Percentiles rank a stretch among this genome's conserved stretches.
Conservation (phyloP, 345 rosid genomes). For the Moricandia moricandioides region DNA sequence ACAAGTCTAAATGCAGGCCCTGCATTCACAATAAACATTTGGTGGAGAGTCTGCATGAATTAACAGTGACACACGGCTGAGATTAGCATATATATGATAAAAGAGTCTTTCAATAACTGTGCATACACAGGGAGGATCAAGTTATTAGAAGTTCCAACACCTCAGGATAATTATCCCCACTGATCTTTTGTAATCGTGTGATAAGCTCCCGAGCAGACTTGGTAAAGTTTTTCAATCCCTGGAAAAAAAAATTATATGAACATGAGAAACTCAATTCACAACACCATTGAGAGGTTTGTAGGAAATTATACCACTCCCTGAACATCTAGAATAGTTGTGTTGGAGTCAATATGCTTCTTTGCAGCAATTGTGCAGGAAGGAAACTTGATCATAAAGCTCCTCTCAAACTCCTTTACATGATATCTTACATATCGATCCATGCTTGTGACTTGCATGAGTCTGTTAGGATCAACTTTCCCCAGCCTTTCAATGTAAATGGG, state of each 20-base stretch:
- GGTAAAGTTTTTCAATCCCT: conserved; percentile 95
- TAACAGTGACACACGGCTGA: conserved; percentile 11
- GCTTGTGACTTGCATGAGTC: conserved; percentile 88
- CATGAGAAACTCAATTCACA: conserved; percentile 49
- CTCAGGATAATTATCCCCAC: conserved; percentile 98
- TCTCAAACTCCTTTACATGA: conserved; percentile 33
- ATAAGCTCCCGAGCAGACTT: conserved; percentile 95
- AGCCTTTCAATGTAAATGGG: conserved; percentile 91
- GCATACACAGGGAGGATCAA: conserved; percentile 51
- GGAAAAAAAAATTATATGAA: conserved; percentile 22
- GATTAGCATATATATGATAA: conserved; percentile 38
- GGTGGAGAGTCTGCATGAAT: conserved; percentile 82
- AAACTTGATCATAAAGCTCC: too few relatives aligned
- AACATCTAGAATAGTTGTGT: conserved; percentile 95
- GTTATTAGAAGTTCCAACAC: conserved; percentile 38
- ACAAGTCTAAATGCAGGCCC: conserved; percentile 92
- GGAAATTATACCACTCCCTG: conserved; percentile 90
- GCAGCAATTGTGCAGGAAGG: conserved; percentile 51
- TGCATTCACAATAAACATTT: conserved; percentile 97
- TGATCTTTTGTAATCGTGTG: conserved; percentile 84
- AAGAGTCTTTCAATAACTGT: conserved; percentile 41
- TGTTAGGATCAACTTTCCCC: conserved; percentile 86
- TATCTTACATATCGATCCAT: conserved; percentile 87
- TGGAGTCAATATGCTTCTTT: conserved; percentile 95
- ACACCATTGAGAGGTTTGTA: not conserved